Conservation (phyloP, 345 rosid species). For the Populus tremula region DNA sequence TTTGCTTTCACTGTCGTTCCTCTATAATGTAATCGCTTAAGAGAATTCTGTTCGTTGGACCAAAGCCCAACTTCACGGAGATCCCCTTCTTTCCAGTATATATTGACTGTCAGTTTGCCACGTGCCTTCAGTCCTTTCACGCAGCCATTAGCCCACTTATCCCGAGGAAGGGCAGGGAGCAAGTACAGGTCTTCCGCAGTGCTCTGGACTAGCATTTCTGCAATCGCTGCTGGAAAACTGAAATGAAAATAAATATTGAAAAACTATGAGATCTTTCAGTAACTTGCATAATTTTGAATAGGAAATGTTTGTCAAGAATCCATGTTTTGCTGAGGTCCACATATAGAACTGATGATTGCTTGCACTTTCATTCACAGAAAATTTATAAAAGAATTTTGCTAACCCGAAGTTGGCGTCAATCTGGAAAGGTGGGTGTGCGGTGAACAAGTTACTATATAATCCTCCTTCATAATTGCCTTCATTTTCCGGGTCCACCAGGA, state of each 20-base stretch:
- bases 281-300: neutral
- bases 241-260: neutral
- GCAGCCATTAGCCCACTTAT: constrained; percentile 73
- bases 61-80: constrained; percentile 62
- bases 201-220: constrained; percentile 89
- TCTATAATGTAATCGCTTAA: constrained; percentile 49
- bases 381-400: constrained; percentile 13
- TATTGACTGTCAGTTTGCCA: constrained; percentile 58
- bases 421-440: constrained; percentile 96
- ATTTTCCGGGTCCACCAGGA: constrained; percentile 70
- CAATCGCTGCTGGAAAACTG: constrained; percentile 73
- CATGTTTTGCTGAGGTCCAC: neutral
- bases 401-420: constrained; percentile 98
- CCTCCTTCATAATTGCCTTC: constrained; percentile 72
- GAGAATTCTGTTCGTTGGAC: constrained; percentile 37
- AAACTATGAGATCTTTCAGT: neutral
- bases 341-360: neutral
- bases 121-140: constrained; percentile 81
- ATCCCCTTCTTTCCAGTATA: constrained; percentile 72
- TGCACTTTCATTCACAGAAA: neutral
- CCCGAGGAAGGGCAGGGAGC: constrained; percentile 79
- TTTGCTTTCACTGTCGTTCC: constrained; percentile 37
- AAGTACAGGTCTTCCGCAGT: constrained; percentile 60
- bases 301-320: neutral
- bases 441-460: constrained; percentile 79